A percentile compares a stretch with the other conserved stretches of the same genome.
Conservation (phyloP, 176 grass and related monocot genomes). For the Zizania latifolia region DNA sequence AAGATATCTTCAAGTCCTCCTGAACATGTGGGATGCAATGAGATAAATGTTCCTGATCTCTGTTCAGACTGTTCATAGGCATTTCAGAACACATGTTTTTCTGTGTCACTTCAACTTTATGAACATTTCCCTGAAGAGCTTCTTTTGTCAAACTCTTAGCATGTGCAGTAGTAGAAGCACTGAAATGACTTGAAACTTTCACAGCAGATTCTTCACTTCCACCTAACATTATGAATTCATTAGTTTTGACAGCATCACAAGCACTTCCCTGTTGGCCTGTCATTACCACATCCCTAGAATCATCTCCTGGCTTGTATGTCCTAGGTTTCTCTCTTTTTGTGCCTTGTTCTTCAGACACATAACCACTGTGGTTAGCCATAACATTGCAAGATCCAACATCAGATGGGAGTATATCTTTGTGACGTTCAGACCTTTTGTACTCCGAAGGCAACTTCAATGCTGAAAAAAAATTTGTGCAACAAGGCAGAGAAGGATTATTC, state of each 20-base stretch:
- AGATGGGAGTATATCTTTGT: not conserved
- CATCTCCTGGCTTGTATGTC: not conserved
- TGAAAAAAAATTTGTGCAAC: not conserved
- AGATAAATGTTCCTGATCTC: conserved; percentile 7
- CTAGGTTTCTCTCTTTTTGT: conserved; percentile 2
- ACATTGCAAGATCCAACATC: not conserved
- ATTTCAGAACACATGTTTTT: conserved; percentile 13
- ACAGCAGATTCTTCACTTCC: conserved; percentile 10
- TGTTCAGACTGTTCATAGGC: conserved; percentile 11
- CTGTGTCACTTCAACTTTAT: conserved; percentile 5
- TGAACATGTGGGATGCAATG: not conserved
- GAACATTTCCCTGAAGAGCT: conserved; percentile 6
- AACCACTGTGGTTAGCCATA: not conserved
- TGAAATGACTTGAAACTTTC: conserved; percentile 21
- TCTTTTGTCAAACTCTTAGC: not conserved
- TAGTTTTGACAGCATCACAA: not conserved
- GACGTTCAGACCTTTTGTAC: conserved; percentile 16
- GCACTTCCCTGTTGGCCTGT: conserved; percentile 10
- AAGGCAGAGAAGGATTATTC: not conserved
- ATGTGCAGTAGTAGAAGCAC: not conserved
- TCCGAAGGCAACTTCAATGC: not conserved
- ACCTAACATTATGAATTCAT: not conserved
- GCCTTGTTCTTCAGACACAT: conserved; percentile 8
- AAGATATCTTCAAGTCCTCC: not conserved
- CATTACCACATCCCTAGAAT: not conserved